These are phyloP conservation scores for Neohortaea acidophila DNA, from an alignment of 495 filamentous ascomycete species.

Conservation along the genomic window DNA sequence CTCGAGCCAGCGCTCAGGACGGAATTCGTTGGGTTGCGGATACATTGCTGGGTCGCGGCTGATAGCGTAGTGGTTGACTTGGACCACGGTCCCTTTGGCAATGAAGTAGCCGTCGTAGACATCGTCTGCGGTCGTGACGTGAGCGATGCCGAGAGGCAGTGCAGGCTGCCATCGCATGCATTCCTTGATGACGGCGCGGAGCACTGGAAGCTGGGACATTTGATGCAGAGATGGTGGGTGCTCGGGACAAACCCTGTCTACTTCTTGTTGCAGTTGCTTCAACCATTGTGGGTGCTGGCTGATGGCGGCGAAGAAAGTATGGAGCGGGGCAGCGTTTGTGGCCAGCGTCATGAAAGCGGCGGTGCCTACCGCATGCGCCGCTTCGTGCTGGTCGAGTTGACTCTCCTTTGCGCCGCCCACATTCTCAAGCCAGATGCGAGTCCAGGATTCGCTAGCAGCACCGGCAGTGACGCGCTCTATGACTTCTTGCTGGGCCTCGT, in stretches of 20 bases:
- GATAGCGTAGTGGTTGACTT: slow-evolving; percentile 27
- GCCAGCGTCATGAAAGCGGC: slow-evolving; percentile 26
- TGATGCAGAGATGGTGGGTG: slow-evolving; percentile 21
- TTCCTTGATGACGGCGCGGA: slow-evolving; percentile 47
- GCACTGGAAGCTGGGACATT: slow-evolving; percentile 23
- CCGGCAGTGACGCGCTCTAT: slow-evolving; percentile 13
- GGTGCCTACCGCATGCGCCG: slow-evolving; percentile 28
- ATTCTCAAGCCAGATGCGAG: slow-evolving; percentile 16
- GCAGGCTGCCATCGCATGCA: slow-evolving; percentile 40
- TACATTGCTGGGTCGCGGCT: slow-evolving; percentile 2
- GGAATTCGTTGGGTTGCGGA: slow-evolving; percentile 29
- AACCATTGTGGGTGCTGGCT: slow-evolving; percentile 43
- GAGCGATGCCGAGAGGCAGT: slow-evolving; percentile 10
- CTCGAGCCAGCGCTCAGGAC: slow-evolving; percentile 37
- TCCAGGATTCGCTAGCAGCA: slow-evolving; percentile 17
- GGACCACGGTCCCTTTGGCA: slow-evolving; percentile 30
- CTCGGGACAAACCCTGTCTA: slow-evolving; percentile 35
- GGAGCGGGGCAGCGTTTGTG: slow-evolving; percentile 36
- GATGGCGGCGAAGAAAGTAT: slow-evolving; percentile 49
- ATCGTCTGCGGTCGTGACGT: slow-evolving; percentile 14
- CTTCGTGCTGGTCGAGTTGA: slow-evolving; percentile 26
- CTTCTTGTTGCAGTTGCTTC: slow-evolving; percentile 36
- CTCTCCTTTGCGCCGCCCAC: slow-evolving; percentile 4
- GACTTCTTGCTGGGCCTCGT: slow-evolving; percentile 22
- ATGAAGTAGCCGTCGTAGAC: slow-evolving; percentile 27